phyloP scores from a whole-genome alignment of 768 basidiomycete species.

The Saitozyma sp. region DNA sequence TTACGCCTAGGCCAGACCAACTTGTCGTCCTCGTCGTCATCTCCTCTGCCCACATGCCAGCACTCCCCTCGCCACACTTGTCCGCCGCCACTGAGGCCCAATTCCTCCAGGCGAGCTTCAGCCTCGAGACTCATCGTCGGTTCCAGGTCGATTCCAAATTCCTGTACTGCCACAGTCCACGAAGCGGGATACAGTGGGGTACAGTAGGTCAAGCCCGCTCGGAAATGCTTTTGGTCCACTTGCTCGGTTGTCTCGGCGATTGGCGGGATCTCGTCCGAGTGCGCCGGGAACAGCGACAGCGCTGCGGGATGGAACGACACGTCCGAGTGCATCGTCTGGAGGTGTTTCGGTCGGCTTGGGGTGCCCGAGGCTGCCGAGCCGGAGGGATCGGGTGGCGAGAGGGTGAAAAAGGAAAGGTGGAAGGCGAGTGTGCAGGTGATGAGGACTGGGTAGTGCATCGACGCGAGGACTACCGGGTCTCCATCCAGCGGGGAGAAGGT shows the following conservation, averaged over 20 bases:
- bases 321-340: conserved; percentile 46
- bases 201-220: conserved; percentile 45
- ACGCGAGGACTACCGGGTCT: conserved; percentile 45
- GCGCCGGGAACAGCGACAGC: conserved; percentile 37
- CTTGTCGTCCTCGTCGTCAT: conserved; percentile 17
- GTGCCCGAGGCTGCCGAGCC: neutral
- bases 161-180: conserved; percentile 51
- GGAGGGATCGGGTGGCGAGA: neutral
- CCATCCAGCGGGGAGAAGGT: conserved; percentile 17
- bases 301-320: conserved; percentile 50
- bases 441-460: conserved; percentile 37
- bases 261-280: neutral
- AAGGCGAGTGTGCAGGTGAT: conserved; percentile 44
- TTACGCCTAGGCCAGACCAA: conserved; percentile 38
- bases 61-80: conserved; percentile 15
- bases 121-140: neutral
- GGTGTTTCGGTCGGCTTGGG: conserved; percentile 21
- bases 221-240: conserved; percentile 11
- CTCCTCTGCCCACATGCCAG: conserved; percentile 22
- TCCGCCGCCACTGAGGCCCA: neutral
- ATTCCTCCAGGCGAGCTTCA: neutral
- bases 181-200: conserved; percentile 49
- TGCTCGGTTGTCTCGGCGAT: neutral
- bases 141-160: conserved; percentile 33
- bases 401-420: conserved; percentile 42